Conservation (phyloP, 2,329 filamentous ascomycete genomes). For the Aspergillus sp. region DNA sequence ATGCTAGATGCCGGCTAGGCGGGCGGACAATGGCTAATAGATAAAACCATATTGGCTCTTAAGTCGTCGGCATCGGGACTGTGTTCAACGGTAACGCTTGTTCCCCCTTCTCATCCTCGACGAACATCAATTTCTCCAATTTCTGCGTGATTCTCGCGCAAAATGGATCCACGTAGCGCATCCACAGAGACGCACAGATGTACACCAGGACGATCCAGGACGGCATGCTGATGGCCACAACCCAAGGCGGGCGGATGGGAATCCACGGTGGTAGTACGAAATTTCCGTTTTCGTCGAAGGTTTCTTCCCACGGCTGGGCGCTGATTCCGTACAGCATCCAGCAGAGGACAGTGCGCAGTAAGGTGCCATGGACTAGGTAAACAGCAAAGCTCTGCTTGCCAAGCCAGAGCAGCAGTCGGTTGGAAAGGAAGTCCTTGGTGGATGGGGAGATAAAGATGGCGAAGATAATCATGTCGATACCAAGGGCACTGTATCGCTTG, state of each 20-base stretch:
- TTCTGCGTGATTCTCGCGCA: constrained; percentile 43
- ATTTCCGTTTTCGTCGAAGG: constrained; percentile 34
- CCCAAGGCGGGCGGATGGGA: constrained; percentile 31
- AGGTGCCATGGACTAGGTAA: constrained; percentile 47
- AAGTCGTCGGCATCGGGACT: constrained; percentile 17
- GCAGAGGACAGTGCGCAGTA: constrained; percentile 44
- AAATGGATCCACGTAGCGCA: constrained; percentile 44
- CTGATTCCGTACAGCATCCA: constrained; percentile 48
- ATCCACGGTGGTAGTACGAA: constrained; percentile 37
- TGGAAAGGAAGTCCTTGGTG: constrained; percentile 43
- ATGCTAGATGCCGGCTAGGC: too few relatives aligned
- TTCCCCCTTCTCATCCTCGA: constrained; percentile 31
- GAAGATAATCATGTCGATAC: constrained; percentile 43
- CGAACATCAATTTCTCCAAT: constrained; percentile 43
- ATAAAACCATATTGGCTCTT: too few relatives aligned
- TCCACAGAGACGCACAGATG: constrained; percentile 43
- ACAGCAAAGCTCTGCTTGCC: constrained; percentile 50
- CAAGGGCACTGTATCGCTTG: constrained; percentile 42
- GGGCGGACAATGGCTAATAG: too few relatives aligned
- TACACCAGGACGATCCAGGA: constrained; percentile 43
- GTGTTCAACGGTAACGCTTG: constrained; percentile 13
- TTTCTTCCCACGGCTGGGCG: constrained; percentile 37
- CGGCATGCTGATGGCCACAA: constrained; percentile 38
- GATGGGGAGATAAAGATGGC: constrained; percentile 45
- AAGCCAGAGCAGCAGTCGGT: constrained; percentile 45